Evolutionary conservation across 2,329 filamentous ascomycete species (phyloP), one percentile per base, ranked within the genome.

Genomic region (Elsinoe batatas): DNA sequence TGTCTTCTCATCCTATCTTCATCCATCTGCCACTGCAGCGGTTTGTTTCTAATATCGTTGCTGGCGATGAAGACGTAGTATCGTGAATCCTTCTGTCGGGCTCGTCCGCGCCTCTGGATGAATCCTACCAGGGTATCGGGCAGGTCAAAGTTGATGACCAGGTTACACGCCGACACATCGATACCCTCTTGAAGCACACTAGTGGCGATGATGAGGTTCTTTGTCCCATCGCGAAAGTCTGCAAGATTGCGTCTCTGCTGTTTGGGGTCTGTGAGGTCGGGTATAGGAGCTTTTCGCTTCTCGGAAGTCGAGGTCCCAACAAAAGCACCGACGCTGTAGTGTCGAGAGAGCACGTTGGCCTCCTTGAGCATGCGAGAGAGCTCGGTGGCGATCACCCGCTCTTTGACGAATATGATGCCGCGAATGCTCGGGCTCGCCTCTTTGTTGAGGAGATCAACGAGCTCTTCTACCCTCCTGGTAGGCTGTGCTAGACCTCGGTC

Each of bases 11-110:
- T 44, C 18, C 26, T 44, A 5, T 78, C 76, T 46, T 70, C 65
- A 61, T 83, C 86, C 84, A 95, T 90, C 22, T 80, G 72, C 85
- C 88, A 95, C 22, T 78, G 74, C 2, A 67, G 61, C 1, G 75
- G 60, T 43, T 67, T 64, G 22, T 64, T 60, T 2, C 67, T 60
- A 22, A 62, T 56, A 40, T 73, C 64, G 33, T 67, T 62, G 3
- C 71, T 63, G 58, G 74, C 66, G 12, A 77, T 65, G 59, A 84
- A 73, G 1, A 84, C 65, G 56, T 72, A 74, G 66, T 78, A 79
- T 57, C 76, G 76, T 1, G 82, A 85, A 10, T 75, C 67, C 49
- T 75, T 68, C 58, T 77, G 76, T 49, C 84, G 74, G 13, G 83
- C 83, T 58, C 83, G 74, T 2, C 84, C 83, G 20, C 83, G 75